Conservation (phyloP, 2,329 filamentous ascomycete species). For the Ceratocystis papillata region DNA sequence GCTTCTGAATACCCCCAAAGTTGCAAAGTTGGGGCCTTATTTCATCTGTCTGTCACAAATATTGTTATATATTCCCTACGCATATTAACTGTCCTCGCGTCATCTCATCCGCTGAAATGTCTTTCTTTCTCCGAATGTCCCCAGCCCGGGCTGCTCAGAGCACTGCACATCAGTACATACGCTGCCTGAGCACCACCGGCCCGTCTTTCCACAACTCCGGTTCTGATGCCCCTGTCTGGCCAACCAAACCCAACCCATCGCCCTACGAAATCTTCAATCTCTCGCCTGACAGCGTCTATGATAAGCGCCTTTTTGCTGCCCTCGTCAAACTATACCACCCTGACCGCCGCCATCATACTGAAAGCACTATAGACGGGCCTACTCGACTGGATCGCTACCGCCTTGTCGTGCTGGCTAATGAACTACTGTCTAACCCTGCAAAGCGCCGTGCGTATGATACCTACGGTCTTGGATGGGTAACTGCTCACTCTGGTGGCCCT, state of each 20-base stretch:
- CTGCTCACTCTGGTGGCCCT: slow-evolving; percentile 37
- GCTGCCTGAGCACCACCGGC: slow-evolving; percentile 1
- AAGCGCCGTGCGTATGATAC: slow-evolving; percentile 74
- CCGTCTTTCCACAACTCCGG: not conserved
- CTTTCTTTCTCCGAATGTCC: not conserved
- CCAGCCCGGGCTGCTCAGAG: not conserved
- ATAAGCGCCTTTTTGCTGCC: slow-evolving; percentile 74
- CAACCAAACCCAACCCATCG: slow-evolving; percentile 47
- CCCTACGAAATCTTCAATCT: slow-evolving; percentile 80
- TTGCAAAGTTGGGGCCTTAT: not conserved
- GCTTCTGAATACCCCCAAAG: not conserved
- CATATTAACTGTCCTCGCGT: not conserved
- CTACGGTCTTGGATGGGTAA: slow-evolving; percentile 69
- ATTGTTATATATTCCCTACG: too few species aligned
- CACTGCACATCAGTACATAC: not conserved
- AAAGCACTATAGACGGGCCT: slow-evolving; percentile 15
- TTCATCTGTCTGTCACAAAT: not conserved
- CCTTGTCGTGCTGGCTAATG: slow-evolving; percentile 75
- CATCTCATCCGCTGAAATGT: not conserved
- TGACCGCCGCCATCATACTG: slow-evolving; percentile 45
- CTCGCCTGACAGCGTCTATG: slow-evolving; percentile 51
- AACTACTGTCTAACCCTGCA: slow-evolving; percentile 69
- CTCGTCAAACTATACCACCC: slow-evolving; percentile 95
- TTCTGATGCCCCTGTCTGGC: slow-evolving; percentile 34
- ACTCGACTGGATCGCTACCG: slow-evolving; percentile 77